These are phyloP conservation scores for Termitomyces sp. DNA, from an alignment of 768 basidiomycete genomes.

Conservation along the genomic window DNA sequence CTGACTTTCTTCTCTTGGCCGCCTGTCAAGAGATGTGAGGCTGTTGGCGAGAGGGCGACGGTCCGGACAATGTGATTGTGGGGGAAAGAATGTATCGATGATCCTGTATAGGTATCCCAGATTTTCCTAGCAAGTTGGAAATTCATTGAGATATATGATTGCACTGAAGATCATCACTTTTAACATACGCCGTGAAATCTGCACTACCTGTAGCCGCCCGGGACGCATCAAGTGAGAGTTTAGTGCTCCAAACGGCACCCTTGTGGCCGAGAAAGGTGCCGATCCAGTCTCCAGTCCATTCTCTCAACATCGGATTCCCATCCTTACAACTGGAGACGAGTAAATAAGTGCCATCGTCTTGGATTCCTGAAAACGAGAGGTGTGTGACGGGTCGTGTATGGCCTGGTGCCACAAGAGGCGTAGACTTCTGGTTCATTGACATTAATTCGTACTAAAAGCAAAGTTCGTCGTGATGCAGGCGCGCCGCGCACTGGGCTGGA, in stretches of 20 bases:
- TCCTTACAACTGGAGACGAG: conserved; percentile 98
- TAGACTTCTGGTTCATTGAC: conserved; percentile 59
- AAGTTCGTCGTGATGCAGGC: conserved; percentile 40
- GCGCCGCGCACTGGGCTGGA: conserved; percentile 41
- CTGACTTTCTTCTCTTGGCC: conserved; percentile 98
- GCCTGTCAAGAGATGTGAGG: conserved; percentile 75
- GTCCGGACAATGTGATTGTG: conserved; percentile 98
- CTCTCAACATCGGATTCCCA: conserved; percentile 94
- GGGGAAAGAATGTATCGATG: conserved; percentile 89
- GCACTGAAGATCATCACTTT: conserved; percentile 3
- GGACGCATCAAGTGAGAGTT: conserved; percentile 80
- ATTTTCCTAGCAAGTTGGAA: conserved; percentile 59
- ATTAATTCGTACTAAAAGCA: conserved; percentile 34
- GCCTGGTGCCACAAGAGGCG: conserved; percentile 79
- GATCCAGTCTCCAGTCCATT: conserved; percentile 99
- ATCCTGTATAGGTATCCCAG: conserved; percentile 92
- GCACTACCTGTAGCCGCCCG: conserved; percentile 91
- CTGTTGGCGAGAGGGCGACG: conserved; percentile 75
- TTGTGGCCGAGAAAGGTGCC: conserved; percentile 88
- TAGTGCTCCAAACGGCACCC: conserved; percentile 96
- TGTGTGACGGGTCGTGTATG: conserved; percentile 89
- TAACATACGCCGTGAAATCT: conserved; percentile 91
- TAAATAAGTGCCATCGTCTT: conserved; percentile 82
- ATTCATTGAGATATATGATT: conserved; percentile 7
- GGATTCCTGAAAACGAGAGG: conserved; percentile 84